A percentile compares a stretch with the other conserved stretches of the same genome.
Conservation (phyloP, 495 filamentous ascomycete species). For the Hypoxylon fragiforme region DNA sequence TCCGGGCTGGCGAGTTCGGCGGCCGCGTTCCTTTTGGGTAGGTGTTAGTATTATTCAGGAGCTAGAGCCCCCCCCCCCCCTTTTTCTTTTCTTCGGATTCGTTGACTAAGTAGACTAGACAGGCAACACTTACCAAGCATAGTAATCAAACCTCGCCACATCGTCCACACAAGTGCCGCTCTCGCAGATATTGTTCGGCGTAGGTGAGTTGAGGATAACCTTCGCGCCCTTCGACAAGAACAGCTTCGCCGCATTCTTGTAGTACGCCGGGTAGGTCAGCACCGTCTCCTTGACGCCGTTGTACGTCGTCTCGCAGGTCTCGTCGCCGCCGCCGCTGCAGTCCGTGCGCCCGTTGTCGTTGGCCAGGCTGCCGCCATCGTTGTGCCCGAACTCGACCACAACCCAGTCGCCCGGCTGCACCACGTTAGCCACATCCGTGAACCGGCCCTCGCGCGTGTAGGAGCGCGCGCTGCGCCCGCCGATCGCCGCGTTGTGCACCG, state of each 20-base stretch:
- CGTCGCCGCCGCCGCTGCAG: slow-evolving; percentile 55
- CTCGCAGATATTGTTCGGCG: slow-evolving; percentile 60
- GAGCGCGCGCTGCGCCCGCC: slow-evolving; percentile 50
- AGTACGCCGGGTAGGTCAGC: slow-evolving; percentile 60
- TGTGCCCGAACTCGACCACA: slow-evolving; percentile 56
- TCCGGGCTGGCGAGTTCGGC: slow-evolving; percentile 36
- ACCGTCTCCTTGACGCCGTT: slow-evolving; percentile 58
- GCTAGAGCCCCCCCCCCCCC: too few relatives aligned
- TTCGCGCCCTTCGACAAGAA: slow-evolving; percentile 59
- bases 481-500: slow-evolving; percentile 48
- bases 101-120: too few relatives aligned
- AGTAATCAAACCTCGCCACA: slow-evolving; percentile 54
- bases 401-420: slow-evolving; percentile 50
- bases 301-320: slow-evolving; percentile 56
- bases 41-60: slow-evolving; percentile 22
- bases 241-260: slow-evolving; percentile 57
- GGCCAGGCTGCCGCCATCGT: slow-evolving; percentile 45
- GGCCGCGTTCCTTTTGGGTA: slow-evolving; percentile 38
- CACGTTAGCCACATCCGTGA: slow-evolving; percentile 39
- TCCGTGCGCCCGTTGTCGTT: slow-evolving; percentile 60
- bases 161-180: slow-evolving; percentile 49
- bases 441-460: slow-evolving; percentile 51
- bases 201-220: slow-evolving; percentile 60
- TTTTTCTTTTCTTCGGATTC: too few relatives aligned
- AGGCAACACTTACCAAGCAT: slow-evolving; percentile 45